Percentiles rank a stretch among this genome's conserved stretches.
phyloP scores from a whole-genome alignment of 495 filamentous ascomycete species.

The Podospora tetraspora region DNA sequence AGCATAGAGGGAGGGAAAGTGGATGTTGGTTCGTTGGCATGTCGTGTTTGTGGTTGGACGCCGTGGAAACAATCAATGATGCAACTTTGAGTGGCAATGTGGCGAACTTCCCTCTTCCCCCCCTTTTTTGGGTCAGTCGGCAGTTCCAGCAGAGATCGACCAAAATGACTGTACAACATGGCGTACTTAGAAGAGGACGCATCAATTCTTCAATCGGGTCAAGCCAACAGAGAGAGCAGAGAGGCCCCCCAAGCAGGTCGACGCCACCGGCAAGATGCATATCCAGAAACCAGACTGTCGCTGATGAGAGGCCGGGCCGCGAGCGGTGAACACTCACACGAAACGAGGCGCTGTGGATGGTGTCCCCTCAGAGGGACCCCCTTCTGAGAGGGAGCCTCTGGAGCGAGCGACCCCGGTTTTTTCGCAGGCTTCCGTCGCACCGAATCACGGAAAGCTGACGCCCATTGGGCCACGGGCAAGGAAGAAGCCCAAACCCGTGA shows the following conservation, averaged over 20 bases:
- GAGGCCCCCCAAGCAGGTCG: neutral
- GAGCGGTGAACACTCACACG: neutral
- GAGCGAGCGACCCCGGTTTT: neutral
- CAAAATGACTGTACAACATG: neutral
- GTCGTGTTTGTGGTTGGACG: neutral
- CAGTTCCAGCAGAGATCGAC: neutral
- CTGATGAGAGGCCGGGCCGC: neutral
- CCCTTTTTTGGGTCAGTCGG: neutral
- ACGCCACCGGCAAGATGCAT: constrained; percentile 2
- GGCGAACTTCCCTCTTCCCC: neutral
- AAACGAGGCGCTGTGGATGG: neutral
- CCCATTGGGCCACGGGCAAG: neutral
- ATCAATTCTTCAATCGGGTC: neutral
- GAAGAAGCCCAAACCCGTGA: constrained; percentile 3
- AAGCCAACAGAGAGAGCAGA: neutral
- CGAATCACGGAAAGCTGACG: neutral
- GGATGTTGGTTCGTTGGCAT: neutral
- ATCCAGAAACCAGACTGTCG: constrained; percentile 6
- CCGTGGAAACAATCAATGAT: neutral
- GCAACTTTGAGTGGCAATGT: neutral
- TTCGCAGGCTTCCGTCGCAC: neutral
- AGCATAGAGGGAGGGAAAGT: neutral
- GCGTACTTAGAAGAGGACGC: neutral
- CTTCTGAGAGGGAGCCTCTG: neutral
- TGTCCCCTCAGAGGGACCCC: neutral